Percentiles rank a stretch among this genome's conserved stretches.
These are phyloP conservation scores for Ramalina intermedia DNA, from an alignment of 495 filamentous ascomycete species.

Conservation along the genomic window DNA sequence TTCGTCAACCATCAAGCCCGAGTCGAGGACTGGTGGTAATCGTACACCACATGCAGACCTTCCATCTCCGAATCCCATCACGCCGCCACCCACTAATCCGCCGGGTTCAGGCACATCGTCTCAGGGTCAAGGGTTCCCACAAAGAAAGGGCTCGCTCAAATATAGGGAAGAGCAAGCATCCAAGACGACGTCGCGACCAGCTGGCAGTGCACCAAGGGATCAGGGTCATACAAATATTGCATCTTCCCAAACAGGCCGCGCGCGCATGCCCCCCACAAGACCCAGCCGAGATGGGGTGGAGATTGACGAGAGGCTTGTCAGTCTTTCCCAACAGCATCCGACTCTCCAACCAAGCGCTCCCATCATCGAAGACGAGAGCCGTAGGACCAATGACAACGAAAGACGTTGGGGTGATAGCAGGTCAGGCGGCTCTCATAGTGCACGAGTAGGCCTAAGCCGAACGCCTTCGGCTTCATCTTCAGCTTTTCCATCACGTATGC, in stretches of 20 bases:
- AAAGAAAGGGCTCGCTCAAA: constrained; percentile 1
- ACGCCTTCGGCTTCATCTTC: constrained; percentile 27
- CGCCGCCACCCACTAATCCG: constrained; percentile 47
- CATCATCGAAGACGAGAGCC: constrained; percentile 20
- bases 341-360: constrained; percentile 1
- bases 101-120: constrained; percentile 37
- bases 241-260: constrained; percentile 7
- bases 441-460: constrained; percentile 17
- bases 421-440: constrained; percentile 1
- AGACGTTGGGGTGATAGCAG: constrained; percentile 5
- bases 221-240: constrained; percentile 15
- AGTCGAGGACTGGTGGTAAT: constrained; percentile 13
- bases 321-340: not conserved
- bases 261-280: constrained; percentile 33
- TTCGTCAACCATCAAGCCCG: constrained; percentile 36
- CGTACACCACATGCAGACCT: constrained; percentile 9
- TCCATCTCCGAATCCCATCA: constrained; percentile 35
- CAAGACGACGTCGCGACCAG: constrained; percentile 7
- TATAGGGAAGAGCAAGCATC: constrained; percentile 3
- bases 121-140: constrained; percentile 10
- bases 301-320: constrained; percentile 35
- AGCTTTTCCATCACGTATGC: constrained; percentile 21
- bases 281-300: constrained; percentile 75
- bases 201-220: constrained; percentile 16
- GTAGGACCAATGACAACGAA: constrained; percentile 27